These are phyloP conservation scores for Spathaspora sp. DNA, from an alignment of 1,139 yeast species.

Conservation along the genomic window DNA sequence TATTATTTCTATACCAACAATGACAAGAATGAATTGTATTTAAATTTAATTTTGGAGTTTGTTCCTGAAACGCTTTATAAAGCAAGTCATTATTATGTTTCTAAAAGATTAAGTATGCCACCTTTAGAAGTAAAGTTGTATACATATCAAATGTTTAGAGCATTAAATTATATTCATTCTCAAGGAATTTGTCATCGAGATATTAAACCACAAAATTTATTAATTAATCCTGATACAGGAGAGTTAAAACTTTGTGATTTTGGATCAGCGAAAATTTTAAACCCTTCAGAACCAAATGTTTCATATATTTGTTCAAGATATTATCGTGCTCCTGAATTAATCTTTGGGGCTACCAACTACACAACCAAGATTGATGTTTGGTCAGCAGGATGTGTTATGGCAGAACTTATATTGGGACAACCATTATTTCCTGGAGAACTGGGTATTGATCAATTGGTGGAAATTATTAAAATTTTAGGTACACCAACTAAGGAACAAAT, in stretches of 20 bases:
- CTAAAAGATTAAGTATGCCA: conserved; percentile 83
- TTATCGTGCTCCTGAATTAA: conserved; percentile 92
- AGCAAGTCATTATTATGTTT: conserved; percentile 79
- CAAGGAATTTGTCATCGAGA: conserved; percentile 96
- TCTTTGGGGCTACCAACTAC: conserved; percentile 87
- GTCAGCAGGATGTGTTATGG: conserved; percentile 99
- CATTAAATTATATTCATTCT: conserved; percentile 87
- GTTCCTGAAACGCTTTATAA: conserved; percentile 94
- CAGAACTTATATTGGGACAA: conserved; percentile 90
- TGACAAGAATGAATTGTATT: conserved; percentile 75
- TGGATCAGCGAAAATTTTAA: conserved; percentile 95
- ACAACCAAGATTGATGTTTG: conserved; percentile 97
- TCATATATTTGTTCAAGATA: conserved; percentile 95
- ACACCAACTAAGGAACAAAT: conserved; percentile 94
- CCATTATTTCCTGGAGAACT: conserved; percentile 98
- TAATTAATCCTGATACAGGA: conserved; percentile 83
- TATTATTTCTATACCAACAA: conserved; percentile 87
- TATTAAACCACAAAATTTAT: conserved; percentile 91
- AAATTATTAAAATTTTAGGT: conserved; percentile 91
- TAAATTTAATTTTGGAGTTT: conserved; percentile 85
- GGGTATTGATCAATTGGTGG: conserved; percentile 96
- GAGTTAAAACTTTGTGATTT: conserved; percentile 91
- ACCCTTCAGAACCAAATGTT: conserved; percentile 90
- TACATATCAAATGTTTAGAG: conserved; percentile 88
- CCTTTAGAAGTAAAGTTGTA: conserved; percentile 83